Evolutionary conservation across 768 basidiomycete species (phyloP).

Genomic region (Collybia sp.): DNA sequence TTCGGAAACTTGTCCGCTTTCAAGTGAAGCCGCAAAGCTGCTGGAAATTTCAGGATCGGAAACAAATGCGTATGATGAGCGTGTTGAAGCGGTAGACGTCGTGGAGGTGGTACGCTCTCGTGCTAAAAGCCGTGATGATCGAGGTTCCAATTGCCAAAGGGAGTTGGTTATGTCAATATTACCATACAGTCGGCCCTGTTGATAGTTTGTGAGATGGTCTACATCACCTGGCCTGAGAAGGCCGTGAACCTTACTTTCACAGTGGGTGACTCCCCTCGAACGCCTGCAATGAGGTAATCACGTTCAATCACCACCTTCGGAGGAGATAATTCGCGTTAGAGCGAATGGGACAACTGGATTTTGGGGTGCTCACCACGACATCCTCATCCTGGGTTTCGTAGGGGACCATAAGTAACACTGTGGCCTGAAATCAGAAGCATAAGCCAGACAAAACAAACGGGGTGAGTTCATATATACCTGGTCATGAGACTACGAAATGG

Average conservation of each 20-base stretch:
- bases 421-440: conserved; percentile 45
- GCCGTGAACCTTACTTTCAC: conserved; percentile 52
- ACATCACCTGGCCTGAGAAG: background rate
- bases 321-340: background rate
- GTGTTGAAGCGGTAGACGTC: conserved; percentile 69
- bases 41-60: conserved; percentile 86
- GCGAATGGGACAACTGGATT: no score
- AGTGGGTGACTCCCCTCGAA: conserved; percentile 62
- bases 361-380: conserved; percentile 44
- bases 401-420: conserved; percentile 70
- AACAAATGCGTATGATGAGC: conserved; percentile 76
- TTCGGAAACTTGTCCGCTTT: conserved; percentile 70
- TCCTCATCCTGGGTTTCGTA: conserved; percentile 69
- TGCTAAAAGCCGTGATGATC: conserved; percentile 42
- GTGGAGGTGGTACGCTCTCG: conserved; percentile 76
- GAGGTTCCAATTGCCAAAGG: conserved; percentile 80
- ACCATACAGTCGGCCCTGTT: conserved; percentile 71
- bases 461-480: conserved; percentile 45
- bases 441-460: conserved; percentile 5
- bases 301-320: conserved; percentile 68
- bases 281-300: conserved; percentile 67
- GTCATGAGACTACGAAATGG: conserved; percentile 71
- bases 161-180: conserved; percentile 61
- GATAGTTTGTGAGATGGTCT: background rate
- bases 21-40: conserved; percentile 79